Conservation (phyloP, 805 yeast species). For the Ogataea methanolica region DNA sequence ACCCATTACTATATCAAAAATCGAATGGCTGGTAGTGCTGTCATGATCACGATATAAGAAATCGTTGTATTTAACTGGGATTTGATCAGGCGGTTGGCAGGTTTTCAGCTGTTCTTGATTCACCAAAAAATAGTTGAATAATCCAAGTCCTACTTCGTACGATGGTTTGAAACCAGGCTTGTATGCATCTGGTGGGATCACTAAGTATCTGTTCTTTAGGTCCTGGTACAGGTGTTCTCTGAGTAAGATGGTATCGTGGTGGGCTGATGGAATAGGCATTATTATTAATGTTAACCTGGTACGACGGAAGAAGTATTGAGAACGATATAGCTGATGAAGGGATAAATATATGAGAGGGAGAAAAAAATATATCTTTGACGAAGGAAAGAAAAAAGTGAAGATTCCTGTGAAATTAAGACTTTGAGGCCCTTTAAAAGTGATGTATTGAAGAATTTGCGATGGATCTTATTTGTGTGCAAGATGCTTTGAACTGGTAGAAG, state of each 20-base stretch:
- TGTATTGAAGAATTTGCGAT: too few species aligned
- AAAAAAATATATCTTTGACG: too few species aligned
- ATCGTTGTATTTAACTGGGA: too few species aligned
- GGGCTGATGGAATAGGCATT: constrained; percentile 31
- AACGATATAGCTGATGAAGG: not conserved
- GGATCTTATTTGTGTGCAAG: too few species aligned
- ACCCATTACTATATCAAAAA: too few species aligned
- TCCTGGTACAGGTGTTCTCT: constrained; percentile 32
- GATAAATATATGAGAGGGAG: not conserved
- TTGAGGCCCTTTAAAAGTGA: too few species aligned
- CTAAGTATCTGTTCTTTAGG: constrained; percentile 19
- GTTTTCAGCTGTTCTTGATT: constrained; percentile 3
- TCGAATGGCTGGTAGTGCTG: too few species aligned
- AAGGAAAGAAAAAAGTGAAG: too few species aligned
- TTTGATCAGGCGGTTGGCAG: too few species aligned
- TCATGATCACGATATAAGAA: too few species aligned
- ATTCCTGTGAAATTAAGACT: too few species aligned
- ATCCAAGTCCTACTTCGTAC: constrained; percentile 29
- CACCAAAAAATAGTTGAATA: constrained; percentile 23
- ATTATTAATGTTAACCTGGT: not conserved
- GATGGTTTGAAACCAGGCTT: constrained; percentile 25
- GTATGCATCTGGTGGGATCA: constrained; percentile 23
- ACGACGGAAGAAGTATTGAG: not conserved
- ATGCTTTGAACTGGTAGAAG: too few species aligned
- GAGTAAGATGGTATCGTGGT: constrained; percentile 28